Evolutionary conservation across 2,329 filamentous ascomycete genomes (phyloP), one percentile per base, ranked within the genome.

Genomic region (Aureobasidium pullulans): DNA sequence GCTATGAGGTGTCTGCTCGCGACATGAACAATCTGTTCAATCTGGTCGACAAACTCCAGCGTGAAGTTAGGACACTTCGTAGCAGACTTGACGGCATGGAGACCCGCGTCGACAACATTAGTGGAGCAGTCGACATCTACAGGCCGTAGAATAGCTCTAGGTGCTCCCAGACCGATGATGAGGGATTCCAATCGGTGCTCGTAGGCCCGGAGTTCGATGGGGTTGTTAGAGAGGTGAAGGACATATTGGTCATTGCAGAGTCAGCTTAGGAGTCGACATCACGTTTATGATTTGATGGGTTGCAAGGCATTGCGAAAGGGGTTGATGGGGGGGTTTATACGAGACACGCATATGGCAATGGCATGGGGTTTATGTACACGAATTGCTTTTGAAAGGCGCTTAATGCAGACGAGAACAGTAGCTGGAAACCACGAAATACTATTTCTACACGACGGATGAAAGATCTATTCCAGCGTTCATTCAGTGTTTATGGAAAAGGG

Each of bases 121-220:
- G 42, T 46, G 54, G 54, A 37, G 54, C 54, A 43, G 48, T 56
- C 29, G 60, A 61, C 19, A 50, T 39, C 6, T 60, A 52, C 58
- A 28, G 29, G n/a, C 4, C 58, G 28, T 60, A 52, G 36, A 15
- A 40, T 10, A 36, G 9, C 19, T 19, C 4, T 3, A 13, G 13
- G 34, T 36, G 34, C 8, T 8, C 8, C 34, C 8, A 36, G 8
- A 13, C 34, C 8, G 34, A 8, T 36, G 39, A n/a, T 15, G 39
- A 42, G 10, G 7, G 1, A 23, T 23, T 23, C 2, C 23, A 23
- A 23, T 23, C 23, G 23, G 23, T 23, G 23, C 23, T 23, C 23
- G 23, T 23, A 23, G 23, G 23, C 23, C 23, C 23, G 23, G 23
- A 23, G 23, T 23, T 23, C 23, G 23, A 23, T 23, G 23, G 23